A percentile compares a stretch with the other conserved stretches of the same genome.
Conservation (phyloP, 2,329 filamentous ascomycete genomes). For the Fusarium lyarnte region DNA sequence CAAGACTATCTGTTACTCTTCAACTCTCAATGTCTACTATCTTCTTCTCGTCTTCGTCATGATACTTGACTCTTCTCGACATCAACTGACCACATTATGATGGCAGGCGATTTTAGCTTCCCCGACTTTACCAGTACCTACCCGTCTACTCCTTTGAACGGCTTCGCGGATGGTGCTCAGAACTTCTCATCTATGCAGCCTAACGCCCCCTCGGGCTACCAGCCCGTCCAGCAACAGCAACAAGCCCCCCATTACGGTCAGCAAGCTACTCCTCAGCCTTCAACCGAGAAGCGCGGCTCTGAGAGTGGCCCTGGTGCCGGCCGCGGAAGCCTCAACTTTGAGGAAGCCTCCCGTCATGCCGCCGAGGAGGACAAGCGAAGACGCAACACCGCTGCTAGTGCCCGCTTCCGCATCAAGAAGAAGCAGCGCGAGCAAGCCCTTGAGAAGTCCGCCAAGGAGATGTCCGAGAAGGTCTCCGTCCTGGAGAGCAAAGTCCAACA, state of each 20-base stretch:
- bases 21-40: conserved; percentile 29
- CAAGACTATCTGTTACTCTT: conserved; percentile 36
- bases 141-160: conserved; percentile 59
- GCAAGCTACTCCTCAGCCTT: conserved; percentile 42
- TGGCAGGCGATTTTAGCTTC: conserved; percentile 68
- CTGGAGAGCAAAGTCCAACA: conserved; percentile 79
- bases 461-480: conserved; percentile 78
- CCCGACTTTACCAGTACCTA: conserved; percentile 64
- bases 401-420: conserved; percentile 93
- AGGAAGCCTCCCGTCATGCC: conserved; percentile 76
- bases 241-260: conserved; percentile 45
- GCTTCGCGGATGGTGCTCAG: conserved; percentile 48
- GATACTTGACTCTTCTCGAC: conserved; percentile 33
- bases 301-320: conserved; percentile 52
- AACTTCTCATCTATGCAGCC: conserved; percentile 64
- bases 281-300: conserved; percentile 58
- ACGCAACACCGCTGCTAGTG: conserved; percentile 87
- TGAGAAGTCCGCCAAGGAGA: conserved; percentile 83
- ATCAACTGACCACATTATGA: conserved; percentile 48
- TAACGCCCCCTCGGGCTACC: conserved; percentile 58
- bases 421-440: conserved; percentile 92
- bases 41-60: conserved; percentile 31
- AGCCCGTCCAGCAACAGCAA: conserved; percentile 48
- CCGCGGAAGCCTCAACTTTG: conserved; percentile 63
- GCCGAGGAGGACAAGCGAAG: conserved; percentile 92